These are phyloP conservation scores for Aspergillus japonicus DNA, from an alignment of 2,329 filamentous ascomycete species.

Conservation along the genomic window DNA sequence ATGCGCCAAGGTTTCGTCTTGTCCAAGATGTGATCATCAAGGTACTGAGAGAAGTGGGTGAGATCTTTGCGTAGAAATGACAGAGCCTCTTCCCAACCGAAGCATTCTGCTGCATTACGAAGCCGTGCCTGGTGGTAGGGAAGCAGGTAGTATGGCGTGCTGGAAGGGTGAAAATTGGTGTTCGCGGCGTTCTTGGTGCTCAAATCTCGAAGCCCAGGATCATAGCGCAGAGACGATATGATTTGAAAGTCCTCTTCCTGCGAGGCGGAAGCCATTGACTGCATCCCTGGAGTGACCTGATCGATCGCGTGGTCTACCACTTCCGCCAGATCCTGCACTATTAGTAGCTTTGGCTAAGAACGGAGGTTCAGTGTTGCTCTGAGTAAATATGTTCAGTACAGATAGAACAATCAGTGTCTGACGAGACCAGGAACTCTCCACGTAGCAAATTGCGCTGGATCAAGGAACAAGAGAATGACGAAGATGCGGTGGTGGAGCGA, in stretches of 20 bases:
- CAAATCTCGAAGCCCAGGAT: slow-evolving; percentile 54
- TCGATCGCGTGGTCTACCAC: not conserved
- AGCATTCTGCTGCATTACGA: slow-evolving; percentile 56
- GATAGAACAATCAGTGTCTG: not conserved
- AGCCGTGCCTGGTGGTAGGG: slow-evolving; percentile 76
- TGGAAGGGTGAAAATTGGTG: slow-evolving; percentile 38
- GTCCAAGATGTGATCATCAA: slow-evolving; percentile 35
- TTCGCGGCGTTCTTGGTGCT: slow-evolving; percentile 27
- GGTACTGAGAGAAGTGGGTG: slow-evolving; percentile 24
- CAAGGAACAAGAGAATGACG: not conserved
- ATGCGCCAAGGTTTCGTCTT: slow-evolving; percentile 38
- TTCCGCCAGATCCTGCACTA: not conserved
- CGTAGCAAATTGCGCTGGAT: not conserved
- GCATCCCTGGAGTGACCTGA: not conserved
- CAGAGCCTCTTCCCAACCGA: slow-evolving; percentile 45
- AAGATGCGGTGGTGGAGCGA: slow-evolving; percentile 18
- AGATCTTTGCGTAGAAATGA: slow-evolving; percentile 32
- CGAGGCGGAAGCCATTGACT: slow-evolving; percentile 19
- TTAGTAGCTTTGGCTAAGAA: not conserved
- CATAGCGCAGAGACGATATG: slow-evolving; percentile 72
- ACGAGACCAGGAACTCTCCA: not conserved
- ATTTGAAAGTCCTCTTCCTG: slow-evolving; percentile 53
- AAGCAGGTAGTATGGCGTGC: slow-evolving; percentile 74
- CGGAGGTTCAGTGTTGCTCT: not conserved
- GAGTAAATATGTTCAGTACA: not conserved